Base-by-base conservation (phyloP, 1,284 basidiomycete genomes). In the Trichosporon faecale region DNA sequence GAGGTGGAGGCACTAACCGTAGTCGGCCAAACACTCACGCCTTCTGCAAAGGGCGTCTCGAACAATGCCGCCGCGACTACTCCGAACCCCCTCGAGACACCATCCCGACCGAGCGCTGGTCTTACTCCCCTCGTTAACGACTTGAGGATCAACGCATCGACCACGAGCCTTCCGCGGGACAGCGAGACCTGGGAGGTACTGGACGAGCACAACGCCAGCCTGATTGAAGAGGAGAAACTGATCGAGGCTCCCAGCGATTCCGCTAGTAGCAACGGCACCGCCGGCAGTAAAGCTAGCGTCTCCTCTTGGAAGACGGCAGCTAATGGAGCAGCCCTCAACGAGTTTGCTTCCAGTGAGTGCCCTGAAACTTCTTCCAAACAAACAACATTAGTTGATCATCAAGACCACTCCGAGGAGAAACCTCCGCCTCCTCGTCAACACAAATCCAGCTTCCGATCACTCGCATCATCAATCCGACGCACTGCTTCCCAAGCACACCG, bases 221-320 rank as follows among this genome's bases (percentile, higher is more conserved):
- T 83, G 2, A 35, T 69, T 14, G 66, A 67, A 7, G 73, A 70
- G 11, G 65, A 31, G 14, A 37, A 70, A n/a, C 61, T 65, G 25
- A 29, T 14, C 4, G 60, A 37, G 12, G n/a, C 46, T 29, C 40
- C 29, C 46, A 65, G 21, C 73, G 72, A 27, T 65, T 72, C 66
- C 55, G 35, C 40, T 74, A 76, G 49, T 70, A 70, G 31, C 72
- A 61, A 33, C 75, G 75, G 57, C 29, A 61, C 57, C 7, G 57
- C 57, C 27, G 29, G 57, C 29, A 61, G 57, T 18, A 61, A 61
- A 21, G 57, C 57, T n/a, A 61, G 57, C 18, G 65, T 61, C 29
- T 29, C 57, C 44, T 76, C 76, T 3, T 83, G 81, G 81, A 83
- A 83, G 71, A 77, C 74, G 23, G 78, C 81, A 0, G 74, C 67